Evolutionary conservation across 139 green algal species (phyloP).

Genomic region (Chlamydomonas sp.): DNA sequence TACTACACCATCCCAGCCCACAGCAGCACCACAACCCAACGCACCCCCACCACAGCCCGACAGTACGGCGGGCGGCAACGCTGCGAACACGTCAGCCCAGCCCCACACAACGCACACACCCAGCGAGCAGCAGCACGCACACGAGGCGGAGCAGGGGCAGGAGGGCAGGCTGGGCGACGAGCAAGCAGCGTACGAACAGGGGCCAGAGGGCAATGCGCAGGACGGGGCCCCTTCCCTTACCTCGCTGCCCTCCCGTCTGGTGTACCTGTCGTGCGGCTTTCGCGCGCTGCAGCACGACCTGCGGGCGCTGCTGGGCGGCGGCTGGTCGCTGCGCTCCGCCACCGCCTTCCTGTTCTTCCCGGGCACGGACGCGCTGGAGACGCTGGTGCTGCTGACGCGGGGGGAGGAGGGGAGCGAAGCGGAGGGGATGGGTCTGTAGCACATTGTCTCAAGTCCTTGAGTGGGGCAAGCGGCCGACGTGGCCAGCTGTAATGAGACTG

Average conservation of each 20-base stretch:
- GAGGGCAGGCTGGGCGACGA: background rate
- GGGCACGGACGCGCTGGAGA: conserved; percentile 75
- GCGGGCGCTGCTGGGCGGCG: conserved; percentile 54
- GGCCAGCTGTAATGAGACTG: too few species aligned
- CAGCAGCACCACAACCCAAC: too few species aligned
- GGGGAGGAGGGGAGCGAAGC: background rate
- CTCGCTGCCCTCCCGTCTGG: conserved; percentile 45
- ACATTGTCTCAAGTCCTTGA: too few species aligned
- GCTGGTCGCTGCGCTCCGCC: conserved; percentile 55
- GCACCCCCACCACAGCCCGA: too few species aligned
- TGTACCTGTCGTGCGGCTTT: conserved; percentile 89
- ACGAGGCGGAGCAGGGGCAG: background rate
- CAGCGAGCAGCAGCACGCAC: background rate
- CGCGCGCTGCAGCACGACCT: conserved; percentile 61
- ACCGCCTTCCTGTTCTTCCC: conserved; percentile 76
- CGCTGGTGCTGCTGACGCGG: conserved; percentile 66
- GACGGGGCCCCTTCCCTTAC: background rate
- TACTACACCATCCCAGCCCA: background rate
- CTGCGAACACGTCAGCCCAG: background rate
- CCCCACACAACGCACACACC: too few species aligned
- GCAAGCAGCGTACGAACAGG: background rate
- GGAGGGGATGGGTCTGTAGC: background rate
- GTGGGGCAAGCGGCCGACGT: too few species aligned
- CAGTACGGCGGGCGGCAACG: too few species aligned
- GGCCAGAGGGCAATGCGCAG: background rate